Percentiles rank a stretch among this genome's conserved stretches.
These are phyloP conservation scores for Amylostereum areolatum DNA, from an alignment of 1,284 basidiomycete genomes.

Conservation along the genomic window DNA sequence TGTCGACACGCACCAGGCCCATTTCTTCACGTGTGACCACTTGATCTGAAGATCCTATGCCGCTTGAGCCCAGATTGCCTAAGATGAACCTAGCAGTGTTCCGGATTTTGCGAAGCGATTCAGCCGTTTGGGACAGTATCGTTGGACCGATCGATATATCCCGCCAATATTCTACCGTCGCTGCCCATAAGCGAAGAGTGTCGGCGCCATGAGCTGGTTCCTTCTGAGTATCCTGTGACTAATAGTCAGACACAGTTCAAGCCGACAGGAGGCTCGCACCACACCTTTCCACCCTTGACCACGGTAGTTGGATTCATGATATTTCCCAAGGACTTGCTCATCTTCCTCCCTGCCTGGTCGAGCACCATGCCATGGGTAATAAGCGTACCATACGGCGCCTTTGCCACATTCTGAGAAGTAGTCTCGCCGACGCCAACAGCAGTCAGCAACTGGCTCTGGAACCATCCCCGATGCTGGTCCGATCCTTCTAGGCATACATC, in stretches of 20 bases:
- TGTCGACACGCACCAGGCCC: slow-evolving; percentile 48
- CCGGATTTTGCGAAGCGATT: slow-evolving; percentile 81
- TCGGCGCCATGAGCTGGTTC: slow-evolving; percentile 84
- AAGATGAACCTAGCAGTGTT: slow-evolving; percentile 90
- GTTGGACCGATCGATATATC: slow-evolving; percentile 85
- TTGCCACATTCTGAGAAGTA: slow-evolving; percentile 19
- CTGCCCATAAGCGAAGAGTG: slow-evolving; percentile 87
- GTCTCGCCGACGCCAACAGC: slow-evolving; percentile 51
- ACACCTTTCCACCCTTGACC: slow-evolving; percentile 73
- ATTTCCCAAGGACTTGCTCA: slow-evolving; percentile 98
- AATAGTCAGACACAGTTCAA: slow-evolving; percentile 1
- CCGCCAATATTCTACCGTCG: slow-evolving; percentile 84
- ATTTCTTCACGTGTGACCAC: slow-evolving; percentile 43
- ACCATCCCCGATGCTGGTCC: slow-evolving; percentile 99
- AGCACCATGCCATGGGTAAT: slow-evolving; percentile 98
- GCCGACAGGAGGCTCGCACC: slow-evolving; percentile 18
- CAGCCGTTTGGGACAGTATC: slow-evolving; percentile 73
- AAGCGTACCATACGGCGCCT: slow-evolving; percentile 75
- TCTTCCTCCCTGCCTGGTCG: slow-evolving; percentile 89
- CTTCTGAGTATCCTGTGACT: slow-evolving; percentile 54
- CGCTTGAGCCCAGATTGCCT: too few species aligned
- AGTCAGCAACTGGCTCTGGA: slow-evolving; percentile 93
- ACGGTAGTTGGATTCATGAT: slow-evolving; percentile 82
- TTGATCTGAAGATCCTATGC: slow-evolving; percentile 11
- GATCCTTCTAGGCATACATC: slow-evolving; percentile 95